Evolutionary conservation across 2,329 filamentous ascomycete genomes (phyloP).

Genomic region (Cytospora leucostoma): DNA sequence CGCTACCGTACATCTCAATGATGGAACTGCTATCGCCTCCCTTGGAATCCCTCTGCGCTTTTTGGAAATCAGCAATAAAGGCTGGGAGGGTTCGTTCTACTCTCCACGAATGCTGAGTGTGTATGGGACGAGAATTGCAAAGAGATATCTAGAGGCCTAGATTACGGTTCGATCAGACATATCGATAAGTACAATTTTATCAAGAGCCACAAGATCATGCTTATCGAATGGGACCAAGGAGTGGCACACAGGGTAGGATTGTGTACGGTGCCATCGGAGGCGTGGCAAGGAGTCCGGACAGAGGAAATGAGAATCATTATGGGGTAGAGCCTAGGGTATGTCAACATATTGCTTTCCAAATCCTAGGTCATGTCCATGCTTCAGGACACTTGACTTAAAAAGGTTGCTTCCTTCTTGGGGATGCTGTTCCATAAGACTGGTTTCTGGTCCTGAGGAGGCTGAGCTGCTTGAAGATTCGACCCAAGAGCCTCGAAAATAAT

Average conservation of each 20-base stretch:
- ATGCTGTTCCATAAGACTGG: too few species aligned
- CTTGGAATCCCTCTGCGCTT: not conserved
- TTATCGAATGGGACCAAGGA: not conserved
- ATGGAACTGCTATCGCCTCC: not conserved
- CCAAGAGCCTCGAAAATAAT: too few species aligned
- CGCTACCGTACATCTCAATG: not conserved
- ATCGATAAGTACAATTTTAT: not conserved
- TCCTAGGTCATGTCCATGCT: too few species aligned
- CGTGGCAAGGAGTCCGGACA: not conserved
- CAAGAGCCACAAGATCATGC: not conserved
- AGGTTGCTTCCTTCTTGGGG: too few species aligned
- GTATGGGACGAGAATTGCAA: not conserved
- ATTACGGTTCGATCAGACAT: not conserved
- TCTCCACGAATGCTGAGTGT: not conserved
- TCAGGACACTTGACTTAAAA: too few species aligned
- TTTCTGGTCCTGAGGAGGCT: too few species aligned
- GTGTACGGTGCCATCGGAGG: not conserved
- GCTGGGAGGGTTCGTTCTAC: not conserved
- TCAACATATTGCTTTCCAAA: too few species aligned
- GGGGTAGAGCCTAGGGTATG: not conserved
- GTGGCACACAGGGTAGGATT: not conserved
- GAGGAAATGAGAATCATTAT: not conserved
- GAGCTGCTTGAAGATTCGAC: too few species aligned
- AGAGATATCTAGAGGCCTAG: not conserved
- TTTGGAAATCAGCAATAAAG: not conserved